Evolutionary conservation across 2,329 filamentous ascomycete species (phyloP).

Genomic region (Aplosporella prunicola): DNA sequence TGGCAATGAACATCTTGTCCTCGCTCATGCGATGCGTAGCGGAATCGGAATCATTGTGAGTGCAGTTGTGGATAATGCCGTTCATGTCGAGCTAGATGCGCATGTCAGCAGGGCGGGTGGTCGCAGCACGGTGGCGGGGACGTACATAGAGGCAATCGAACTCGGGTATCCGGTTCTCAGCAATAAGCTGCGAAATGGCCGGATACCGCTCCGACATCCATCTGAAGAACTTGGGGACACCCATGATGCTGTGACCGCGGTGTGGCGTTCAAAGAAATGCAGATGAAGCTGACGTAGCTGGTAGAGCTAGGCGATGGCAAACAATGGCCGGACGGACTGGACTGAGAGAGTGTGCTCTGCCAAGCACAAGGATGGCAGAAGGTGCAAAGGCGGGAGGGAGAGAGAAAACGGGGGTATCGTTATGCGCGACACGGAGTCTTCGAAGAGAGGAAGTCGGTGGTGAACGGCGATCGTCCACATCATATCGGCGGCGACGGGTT

Average conservation of each 20-base stretch:
- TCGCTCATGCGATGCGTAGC: conserved; percentile 87
- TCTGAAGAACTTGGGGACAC: conserved; percentile 89
- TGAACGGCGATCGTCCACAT: conserved; percentile 6
- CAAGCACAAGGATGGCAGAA: background rate
- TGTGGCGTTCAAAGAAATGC: background rate
- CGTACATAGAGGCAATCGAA: conserved; percentile 90
- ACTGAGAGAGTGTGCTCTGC: background rate
- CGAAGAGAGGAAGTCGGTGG: conserved; percentile 3
- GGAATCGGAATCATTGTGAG: conserved; percentile 90
- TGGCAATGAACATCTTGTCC: conserved; percentile 98
- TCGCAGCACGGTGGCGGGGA: conserved; percentile 1
- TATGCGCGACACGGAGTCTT: conserved; percentile 14
- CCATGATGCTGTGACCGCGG: conserved; percentile 38
- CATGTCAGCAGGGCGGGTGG: background rate
- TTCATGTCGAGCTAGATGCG: conserved; percentile 78
- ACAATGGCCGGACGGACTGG: conserved; percentile 1
- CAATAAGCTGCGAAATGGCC: conserved; percentile 94
- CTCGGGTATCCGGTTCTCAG: conserved; percentile 96
- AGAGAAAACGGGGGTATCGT: conserved; percentile 11
- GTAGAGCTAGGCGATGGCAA: conserved; percentile 2
- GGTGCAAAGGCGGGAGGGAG: background rate
- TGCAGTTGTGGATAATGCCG: conserved; percentile 99
- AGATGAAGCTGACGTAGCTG: background rate
- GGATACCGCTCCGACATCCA: conserved; percentile 99
- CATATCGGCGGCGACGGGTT: background rate